Percentiles rank a stretch among this genome's conserved stretches.
Conservation (phyloP, 2,329 filamentous ascomycete genomes). For the Xylaria sp. region DNA sequence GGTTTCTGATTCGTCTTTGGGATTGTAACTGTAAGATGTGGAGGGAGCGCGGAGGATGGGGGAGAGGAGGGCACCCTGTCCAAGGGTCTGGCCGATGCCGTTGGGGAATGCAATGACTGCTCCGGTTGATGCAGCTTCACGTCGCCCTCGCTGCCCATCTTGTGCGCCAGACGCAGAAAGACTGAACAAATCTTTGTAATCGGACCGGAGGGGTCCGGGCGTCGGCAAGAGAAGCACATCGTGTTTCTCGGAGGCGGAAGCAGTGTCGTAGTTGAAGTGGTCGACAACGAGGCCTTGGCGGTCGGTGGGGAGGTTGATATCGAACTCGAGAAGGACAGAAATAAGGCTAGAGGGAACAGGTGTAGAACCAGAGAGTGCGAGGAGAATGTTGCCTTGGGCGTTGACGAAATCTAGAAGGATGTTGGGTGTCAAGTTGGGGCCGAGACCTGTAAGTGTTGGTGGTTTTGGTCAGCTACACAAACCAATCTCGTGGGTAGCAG, state of each 20-base stretch:
- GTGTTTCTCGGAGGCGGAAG: slow-evolving; percentile 82
- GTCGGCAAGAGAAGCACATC: slow-evolving; percentile 84
- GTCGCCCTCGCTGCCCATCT: slow-evolving; percentile 6
- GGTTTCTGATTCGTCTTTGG: slow-evolving; percentile 79
- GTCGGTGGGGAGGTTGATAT: slow-evolving; percentile 86
- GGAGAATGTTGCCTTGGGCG: slow-evolving; percentile 87
- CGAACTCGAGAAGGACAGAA: slow-evolving; percentile 85
- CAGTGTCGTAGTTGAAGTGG: slow-evolving; percentile 91
- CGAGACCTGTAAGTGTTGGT: slow-evolving; percentile 69
- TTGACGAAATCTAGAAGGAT: slow-evolving; percentile 91
- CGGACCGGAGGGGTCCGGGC: slow-evolving; percentile 71
- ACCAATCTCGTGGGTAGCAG: neutral
- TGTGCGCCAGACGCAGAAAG: slow-evolving; percentile 60
- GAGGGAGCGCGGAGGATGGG: slow-evolving; percentile 84
- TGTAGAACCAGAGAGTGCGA: slow-evolving; percentile 79
- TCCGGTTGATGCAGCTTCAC: slow-evolving; percentile 39
- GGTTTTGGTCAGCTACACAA: slow-evolving; percentile 14
- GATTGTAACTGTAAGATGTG: slow-evolving; percentile 93
- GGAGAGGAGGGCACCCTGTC: slow-evolving; percentile 78
- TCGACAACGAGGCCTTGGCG: slow-evolving; percentile 88
- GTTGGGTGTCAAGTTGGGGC: slow-evolving; percentile 86
- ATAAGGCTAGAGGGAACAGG: slow-evolving; percentile 77
- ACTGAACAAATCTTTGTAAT: slow-evolving; percentile 80
- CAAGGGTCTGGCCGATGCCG: slow-evolving; percentile 82
- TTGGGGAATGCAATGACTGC: slow-evolving; percentile 84